Percentiles rank a stretch among this genome's conserved stretches.
Evolutionary conservation across 1,284 basidiomycete genomes (phyloP).

Genomic region (Phlebopus sp.): DNA sequence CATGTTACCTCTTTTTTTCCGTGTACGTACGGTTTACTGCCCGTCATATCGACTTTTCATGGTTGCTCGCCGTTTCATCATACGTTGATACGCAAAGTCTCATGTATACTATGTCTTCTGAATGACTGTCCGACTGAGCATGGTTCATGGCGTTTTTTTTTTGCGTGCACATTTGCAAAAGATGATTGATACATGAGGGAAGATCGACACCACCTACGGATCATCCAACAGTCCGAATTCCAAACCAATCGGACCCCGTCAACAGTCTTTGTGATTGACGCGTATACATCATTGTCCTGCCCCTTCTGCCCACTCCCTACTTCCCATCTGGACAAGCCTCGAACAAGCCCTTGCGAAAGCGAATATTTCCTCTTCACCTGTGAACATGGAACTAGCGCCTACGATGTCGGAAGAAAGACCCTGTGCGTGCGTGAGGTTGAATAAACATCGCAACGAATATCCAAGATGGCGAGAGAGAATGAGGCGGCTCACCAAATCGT

Average conservation of each 20-base stretch:
- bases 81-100: constrained; percentile 20
- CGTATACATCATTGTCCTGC: constrained; percentile 35
- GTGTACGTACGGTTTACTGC: constrained; percentile 11
- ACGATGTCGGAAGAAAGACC: constrained; percentile 75
- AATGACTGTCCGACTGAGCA: too few relatives aligned
- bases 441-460: not conserved
- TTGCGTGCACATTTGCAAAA: too few relatives aligned
- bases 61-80: constrained; percentile 6
- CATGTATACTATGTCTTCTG: constrained; percentile 27
- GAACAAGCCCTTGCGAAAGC: constrained; percentile 93
- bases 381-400: constrained; percentile 84
- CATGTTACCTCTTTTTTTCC: not conserved
- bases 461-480: not conserved
- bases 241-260: too few relatives aligned
- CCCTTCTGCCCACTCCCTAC: constrained; percentile 79
- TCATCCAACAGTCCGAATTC: too few relatives aligned
- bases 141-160: too few relatives aligned
- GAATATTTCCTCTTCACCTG: constrained; percentile 91
- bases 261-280: too few relatives aligned
- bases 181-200: constrained; percentile 12
- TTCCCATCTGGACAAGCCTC: constrained; percentile 89
- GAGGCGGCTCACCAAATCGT: constrained; percentile 70
- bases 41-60: constrained; percentile 3
- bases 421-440: constrained; percentile 36
- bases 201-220: too few relatives aligned